Base-by-base conservation (phyloP, 2,329 filamentous ascomycete species). In the Fusarium chlamydosporum region DNA sequence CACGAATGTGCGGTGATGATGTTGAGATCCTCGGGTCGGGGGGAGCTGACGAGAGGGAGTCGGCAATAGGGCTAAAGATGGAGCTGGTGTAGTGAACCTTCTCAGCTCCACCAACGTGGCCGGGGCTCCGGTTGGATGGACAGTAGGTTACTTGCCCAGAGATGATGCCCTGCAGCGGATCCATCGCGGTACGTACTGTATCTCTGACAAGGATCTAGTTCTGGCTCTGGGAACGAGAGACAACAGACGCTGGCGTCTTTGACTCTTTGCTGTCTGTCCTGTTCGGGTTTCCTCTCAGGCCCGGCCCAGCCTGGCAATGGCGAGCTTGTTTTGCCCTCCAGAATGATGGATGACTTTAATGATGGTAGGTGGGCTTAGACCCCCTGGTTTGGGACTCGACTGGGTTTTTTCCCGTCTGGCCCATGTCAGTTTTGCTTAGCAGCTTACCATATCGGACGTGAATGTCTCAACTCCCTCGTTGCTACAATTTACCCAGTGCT, bases 31-130 rank as follows among this genome's bases (percentile, higher is more conserved):
- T 72, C 61, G 26, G 34, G 46, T 23, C 38, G 16, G 59, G 70
- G 69, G 53, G 69, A 68, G 71, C 69, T 74, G 71, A 71, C 61
- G 67, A 65, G 63, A 62, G 63, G 63, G 67, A 72, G 56, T 71
- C 65, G 69, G 72, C 58, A 74, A 67, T 74, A 74, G 72, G 72
- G 72, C 72, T 74, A 74, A 73, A 51, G 65, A 67, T 70, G 73
- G 63, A 72, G 67, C 67, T 71, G 72, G 71, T 67, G 65, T 70
- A 60, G 45, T 65, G 53, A 67, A 45, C 40, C 34, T 50, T 27
- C 47, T 48, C 51, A 71, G 67, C 72, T 73, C 72, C 72, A 74
- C 72, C 59, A 70, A 67, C 68, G 40, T 67, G 60, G 66, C 70
- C 63, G 63, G 72, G 71, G 67, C 63, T 60, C 56, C 61, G 61